A percentile compares a stretch with the other conserved stretches of the same genome.
Conservation (phyloP, 192 early-diverging fungal genomes). For the Coemansia sp. region DNA sequence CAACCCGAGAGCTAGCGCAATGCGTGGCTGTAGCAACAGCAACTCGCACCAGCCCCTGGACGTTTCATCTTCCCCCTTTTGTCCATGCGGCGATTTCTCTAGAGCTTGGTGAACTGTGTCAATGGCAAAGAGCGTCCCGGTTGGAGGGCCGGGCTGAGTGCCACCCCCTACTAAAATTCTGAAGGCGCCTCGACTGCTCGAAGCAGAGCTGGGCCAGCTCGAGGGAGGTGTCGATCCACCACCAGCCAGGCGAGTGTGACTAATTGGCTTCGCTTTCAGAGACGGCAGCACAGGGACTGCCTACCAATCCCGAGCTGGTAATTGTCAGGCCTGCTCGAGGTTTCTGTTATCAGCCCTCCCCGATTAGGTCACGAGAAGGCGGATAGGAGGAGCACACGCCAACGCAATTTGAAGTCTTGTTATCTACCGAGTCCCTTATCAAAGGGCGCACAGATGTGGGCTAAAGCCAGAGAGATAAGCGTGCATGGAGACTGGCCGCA, state of each 20-base stretch:
- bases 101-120: background rate
- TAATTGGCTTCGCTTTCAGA: background rate
- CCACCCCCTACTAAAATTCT: background rate
- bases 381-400: background rate
- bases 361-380: constrained; percentile 2
- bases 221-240: background rate
- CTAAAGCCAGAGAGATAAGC: background rate
- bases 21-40: background rate
- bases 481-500: background rate
- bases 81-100: background rate
- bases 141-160: background rate
- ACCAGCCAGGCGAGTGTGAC: background rate
- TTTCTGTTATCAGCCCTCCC: background rate
- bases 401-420: background rate
- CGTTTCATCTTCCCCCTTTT: background rate
- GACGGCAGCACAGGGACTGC: background rate
- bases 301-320: background rate
- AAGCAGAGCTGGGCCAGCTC: background rate
- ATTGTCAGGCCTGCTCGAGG: background rate
- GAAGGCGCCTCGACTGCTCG: background rate
- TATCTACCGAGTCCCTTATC: background rate
- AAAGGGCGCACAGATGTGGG: background rate
- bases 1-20: background rate
- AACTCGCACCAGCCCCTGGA: background rate
- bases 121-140: background rate